phyloP scores from a whole-genome alignment of 75 land plant species.

The Larix kaempferi region DNA sequence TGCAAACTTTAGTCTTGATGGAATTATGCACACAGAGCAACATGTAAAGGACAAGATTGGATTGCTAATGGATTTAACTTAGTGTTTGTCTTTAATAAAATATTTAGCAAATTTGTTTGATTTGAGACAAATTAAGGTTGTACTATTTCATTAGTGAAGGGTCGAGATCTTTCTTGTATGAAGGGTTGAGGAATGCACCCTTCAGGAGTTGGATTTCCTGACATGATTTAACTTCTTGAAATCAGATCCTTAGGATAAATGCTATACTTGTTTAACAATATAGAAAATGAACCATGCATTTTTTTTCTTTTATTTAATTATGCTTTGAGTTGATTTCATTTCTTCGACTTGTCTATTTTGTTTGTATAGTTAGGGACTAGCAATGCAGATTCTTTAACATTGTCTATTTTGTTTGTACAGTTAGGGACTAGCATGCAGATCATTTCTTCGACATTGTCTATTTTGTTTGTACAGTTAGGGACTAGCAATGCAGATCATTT shows the following conservation, averaged over 20 bases:
- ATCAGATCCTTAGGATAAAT: not conserved
- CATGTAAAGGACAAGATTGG: constrained; percentile 5
- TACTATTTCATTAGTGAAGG: constrained; percentile 4
- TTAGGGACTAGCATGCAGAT: too few species aligned
- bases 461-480: too few species aligned
- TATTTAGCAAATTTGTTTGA: not conserved
- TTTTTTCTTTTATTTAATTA: too few species aligned
- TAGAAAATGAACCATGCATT: too few species aligned
- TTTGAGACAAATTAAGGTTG: not conserved
- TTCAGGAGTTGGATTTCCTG: constrained; percentile 3
- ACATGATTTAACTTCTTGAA: constrained; percentile 1
- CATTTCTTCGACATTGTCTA: too few species aligned
- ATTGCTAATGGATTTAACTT: not conserved
- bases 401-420: too few species aligned
- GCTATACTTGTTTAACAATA: too few species aligned
- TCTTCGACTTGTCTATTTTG: too few species aligned
- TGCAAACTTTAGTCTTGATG: constrained; percentile 35
- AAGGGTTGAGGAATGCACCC: constrained; percentile 1
- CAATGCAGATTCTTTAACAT: too few species aligned
- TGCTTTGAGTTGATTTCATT: too few species aligned
- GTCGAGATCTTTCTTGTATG: constrained; percentile 3
- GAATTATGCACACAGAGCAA: constrained; percentile 32
- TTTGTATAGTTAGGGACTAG: too few species aligned
- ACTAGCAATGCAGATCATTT: too few species aligned
- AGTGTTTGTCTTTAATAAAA: not conserved